Conservation (phyloP, 805 yeast genomes). For the Yamadazyma akitaensis region DNA sequence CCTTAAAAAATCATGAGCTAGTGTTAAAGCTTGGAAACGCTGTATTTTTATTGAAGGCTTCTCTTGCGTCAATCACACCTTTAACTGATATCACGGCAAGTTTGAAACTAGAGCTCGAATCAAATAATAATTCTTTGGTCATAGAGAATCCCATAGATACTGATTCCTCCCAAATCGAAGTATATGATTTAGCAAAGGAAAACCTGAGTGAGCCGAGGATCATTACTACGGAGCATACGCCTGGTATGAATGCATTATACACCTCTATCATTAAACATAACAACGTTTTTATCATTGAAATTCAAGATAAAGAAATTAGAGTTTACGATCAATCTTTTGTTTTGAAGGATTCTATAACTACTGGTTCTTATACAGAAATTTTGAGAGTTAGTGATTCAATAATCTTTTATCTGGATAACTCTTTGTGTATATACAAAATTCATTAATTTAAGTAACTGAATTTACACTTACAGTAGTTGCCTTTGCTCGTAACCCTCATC, state of each 20-base stretch:
- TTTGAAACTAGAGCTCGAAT: slow-evolving; percentile 3
- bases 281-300: slow-evolving; percentile 4
- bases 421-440: neutral
- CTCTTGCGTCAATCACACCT: slow-evolving; percentile 13
- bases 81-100: slow-evolving; percentile 9
- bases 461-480: neutral
- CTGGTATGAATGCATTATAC: neutral
- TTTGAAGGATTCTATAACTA: slow-evolving; percentile 1
- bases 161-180: slow-evolving; percentile 5
- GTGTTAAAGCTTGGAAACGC: slow-evolving; percentile 16
- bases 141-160: slow-evolving; percentile 8
- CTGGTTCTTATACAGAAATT: neutral
- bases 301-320: slow-evolving; percentile 3
- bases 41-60: slow-evolving; percentile 15
- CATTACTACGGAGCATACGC: neutral
- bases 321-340: slow-evolving; percentile 4
- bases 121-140: slow-evolving; percentile 4
- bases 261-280: neutral
- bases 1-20: slow-evolving; percentile 15
- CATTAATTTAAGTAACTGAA: neutral
- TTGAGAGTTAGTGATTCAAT: slow-evolving; percentile 8
- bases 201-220: neutral
- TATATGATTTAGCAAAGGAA: slow-evolving; percentile 1
- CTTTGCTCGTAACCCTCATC: slow-evolving; percentile 1
- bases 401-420: neutral